A percentile compares a stretch with the other conserved stretches of the same genome.
phyloP scores from a whole-genome alignment of 2,329 filamentous ascomycete species.

The Diaporthe sp. region DNA sequence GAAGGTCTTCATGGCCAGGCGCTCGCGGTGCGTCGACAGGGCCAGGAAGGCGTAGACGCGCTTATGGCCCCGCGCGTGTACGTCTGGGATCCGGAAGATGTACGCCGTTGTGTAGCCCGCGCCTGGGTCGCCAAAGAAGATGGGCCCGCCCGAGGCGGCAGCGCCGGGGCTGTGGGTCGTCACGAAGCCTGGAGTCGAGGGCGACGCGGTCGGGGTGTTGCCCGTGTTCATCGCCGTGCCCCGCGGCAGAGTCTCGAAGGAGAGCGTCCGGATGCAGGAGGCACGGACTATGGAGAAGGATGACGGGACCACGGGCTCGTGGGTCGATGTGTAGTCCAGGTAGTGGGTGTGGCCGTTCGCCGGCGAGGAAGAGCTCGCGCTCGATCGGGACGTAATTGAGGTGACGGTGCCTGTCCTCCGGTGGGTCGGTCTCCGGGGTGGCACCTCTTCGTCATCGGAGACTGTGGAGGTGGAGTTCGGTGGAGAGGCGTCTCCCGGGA shows the following conservation, averaged over 20 bases:
- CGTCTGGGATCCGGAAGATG: conserved; percentile 78
- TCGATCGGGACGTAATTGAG: conserved; percentile 66
- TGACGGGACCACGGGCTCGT: conserved; percentile 72
- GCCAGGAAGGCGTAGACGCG: conserved; percentile 78
- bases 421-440: conserved; percentile 48
- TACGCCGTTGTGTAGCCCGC: conserved; percentile 79
- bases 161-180: conserved; percentile 68
- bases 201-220: conserved; percentile 50
- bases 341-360: conserved; percentile 72
- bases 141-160: conserved; percentile 73
- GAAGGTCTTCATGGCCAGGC: conserved; percentile 76
- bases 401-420: conserved; percentile 58
- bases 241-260: conserved; percentile 75
- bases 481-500: conserved; percentile 61
- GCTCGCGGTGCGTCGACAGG: conserved; percentile 75
- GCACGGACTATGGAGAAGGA: conserved; percentile 78
- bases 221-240: conserved; percentile 57
- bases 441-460: conserved; percentile 66
- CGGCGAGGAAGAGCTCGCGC: conserved; percentile 63
- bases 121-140: conserved; percentile 76
- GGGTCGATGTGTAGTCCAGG: conserved; percentile 77
- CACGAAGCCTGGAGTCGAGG: conserved; percentile 62
- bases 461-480: conserved; percentile 66
- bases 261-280: conserved; percentile 76
- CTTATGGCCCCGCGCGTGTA: conserved; percentile 76